A percentile compares a stretch with the other conserved stretches of the same genome.
Conservation (phyloP, 2,329 filamentous ascomycete genomes). For the Periconia sp. region DNA sequence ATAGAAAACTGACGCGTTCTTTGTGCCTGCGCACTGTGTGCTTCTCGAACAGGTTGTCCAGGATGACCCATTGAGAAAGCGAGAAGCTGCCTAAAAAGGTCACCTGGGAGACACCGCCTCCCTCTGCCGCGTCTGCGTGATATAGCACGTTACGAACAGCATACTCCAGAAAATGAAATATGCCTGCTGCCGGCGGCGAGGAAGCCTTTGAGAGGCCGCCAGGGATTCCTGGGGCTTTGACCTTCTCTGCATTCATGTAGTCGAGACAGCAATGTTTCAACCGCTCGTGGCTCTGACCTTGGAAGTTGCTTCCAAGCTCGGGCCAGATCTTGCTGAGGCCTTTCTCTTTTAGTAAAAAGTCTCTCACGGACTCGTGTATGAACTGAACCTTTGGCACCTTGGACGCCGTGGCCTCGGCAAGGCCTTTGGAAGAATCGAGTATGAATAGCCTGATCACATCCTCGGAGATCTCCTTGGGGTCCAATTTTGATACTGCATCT, state of each 20-base stretch:
- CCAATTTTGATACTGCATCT: conserved; percentile 19
- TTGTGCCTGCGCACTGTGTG: conserved; percentile 13
- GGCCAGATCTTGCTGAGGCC: conserved; percentile 36
- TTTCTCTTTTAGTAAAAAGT: conserved; percentile 47
- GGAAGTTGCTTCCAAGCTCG: conserved; percentile 35
- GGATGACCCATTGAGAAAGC: conserved; percentile 27
- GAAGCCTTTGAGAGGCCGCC: conserved; percentile 13
- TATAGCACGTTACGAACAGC: conserved; percentile 48
- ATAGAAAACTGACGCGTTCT: conserved; percentile 12
- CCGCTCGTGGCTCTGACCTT: conserved; percentile 47
- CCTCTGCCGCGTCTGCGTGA: conserved; percentile 48
- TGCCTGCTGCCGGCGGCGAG: conserved; percentile 3
- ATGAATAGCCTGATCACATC: conserved; percentile 19
- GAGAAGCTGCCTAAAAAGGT: conserved; percentile 24
- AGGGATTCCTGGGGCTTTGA: conserved; percentile 4
- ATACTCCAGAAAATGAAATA: conserved; percentile 56
- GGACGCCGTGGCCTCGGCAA: conserved; percentile 18
- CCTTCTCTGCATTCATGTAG: conserved; percentile 43
- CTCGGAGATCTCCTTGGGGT: conserved; percentile 26
- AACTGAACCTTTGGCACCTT: conserved; percentile 30
- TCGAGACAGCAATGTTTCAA: conserved; percentile 52
- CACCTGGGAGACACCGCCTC: conserved; percentile 18
- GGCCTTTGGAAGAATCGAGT: conserved; percentile 22
- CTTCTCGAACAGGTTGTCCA: conserved; percentile 40
- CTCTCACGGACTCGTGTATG: conserved; percentile 34